phyloP scores from a whole-genome alignment of 108 stramenopile genomes.

The Tribonema minus region DNA sequence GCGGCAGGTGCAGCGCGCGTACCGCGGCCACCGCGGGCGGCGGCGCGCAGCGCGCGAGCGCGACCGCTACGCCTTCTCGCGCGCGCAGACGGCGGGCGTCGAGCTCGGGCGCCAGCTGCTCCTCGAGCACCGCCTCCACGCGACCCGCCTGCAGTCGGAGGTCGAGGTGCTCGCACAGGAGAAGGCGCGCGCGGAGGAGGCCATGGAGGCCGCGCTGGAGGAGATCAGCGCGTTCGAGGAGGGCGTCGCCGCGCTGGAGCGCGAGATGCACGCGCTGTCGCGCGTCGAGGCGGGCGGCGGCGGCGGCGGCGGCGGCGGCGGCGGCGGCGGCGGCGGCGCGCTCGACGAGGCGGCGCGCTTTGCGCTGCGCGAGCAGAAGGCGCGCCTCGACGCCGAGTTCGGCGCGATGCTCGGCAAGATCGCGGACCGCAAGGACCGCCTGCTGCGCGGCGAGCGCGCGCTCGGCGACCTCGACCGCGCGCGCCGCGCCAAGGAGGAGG shows the following conservation, averaged over 20 bases:
- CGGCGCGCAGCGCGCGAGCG: conserved; percentile 65
- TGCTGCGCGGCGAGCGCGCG: conserved; percentile 62
- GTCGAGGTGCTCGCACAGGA: conserved; percentile 72
- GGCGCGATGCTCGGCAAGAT: conserved; percentile 73
- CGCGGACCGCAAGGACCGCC: conserved; percentile 69
- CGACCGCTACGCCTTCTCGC: conserved; percentile 75
- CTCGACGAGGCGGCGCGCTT: conserved; percentile 15
- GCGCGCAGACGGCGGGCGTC: conserved; percentile 73
- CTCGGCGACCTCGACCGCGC: conserved; percentile 62
- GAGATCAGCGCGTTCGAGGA: conserved; percentile 74
- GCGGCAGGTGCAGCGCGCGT: conserved; percentile 62
- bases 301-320: conserved; percentile 63
- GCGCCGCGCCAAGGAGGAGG: conserved; percentile 70
- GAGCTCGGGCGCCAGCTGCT: conserved; percentile 82
- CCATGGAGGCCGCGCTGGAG: conserved; percentile 64
- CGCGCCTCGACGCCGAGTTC: conserved; percentile 74
- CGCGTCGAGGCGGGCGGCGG: conserved; percentile 68
- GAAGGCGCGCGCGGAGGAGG: conserved; percentile 71
- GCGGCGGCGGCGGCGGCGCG: conserved; percentile 57
- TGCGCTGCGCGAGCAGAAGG: conserved; percentile 71
- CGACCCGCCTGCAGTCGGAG: conserved; percentile 75
- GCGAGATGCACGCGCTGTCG: conserved; percentile 73
- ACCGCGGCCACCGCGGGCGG: conserved; percentile 68
- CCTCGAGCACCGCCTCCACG: conserved; percentile 79
- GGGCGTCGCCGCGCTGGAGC: conserved; percentile 67